These are phyloP conservation scores for Sonneratia caseolaris DNA, from an alignment of 345 rosid species.

Conservation along the genomic window DNA sequence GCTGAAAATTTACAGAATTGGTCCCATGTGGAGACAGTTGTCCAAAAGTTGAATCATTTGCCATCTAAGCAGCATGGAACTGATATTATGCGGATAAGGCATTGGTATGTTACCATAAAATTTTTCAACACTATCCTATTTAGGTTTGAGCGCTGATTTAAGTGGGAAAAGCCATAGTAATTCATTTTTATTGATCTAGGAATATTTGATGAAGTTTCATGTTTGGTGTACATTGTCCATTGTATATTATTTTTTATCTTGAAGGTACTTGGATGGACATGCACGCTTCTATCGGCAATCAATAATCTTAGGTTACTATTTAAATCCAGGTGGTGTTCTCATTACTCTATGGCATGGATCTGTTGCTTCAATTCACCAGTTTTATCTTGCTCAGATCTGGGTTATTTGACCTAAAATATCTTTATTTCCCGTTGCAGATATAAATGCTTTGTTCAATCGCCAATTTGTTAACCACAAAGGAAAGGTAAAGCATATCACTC, in stretches of 20 bases:
- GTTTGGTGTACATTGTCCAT: background rate
- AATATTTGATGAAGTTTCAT: background rate
- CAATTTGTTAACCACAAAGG: slow-evolving; percentile 64
- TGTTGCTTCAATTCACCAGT: background rate
- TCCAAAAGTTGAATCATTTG: slow-evolving; percentile 52
- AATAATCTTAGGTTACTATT: slow-evolving; percentile 61
- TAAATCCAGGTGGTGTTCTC: slow-evolving; percentile 56
- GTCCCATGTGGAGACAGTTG: slow-evolving; percentile 49
- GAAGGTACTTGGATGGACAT: slow-evolving; percentile 79
- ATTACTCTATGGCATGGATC: background rate
- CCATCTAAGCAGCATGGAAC: slow-evolving; percentile 80
- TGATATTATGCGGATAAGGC: slow-evolving; percentile 82
- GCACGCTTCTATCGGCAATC: slow-evolving; percentile 74
- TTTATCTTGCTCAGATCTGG: background rate
- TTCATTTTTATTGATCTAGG: background rate
- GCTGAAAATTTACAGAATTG: slow-evolving; percentile 55
- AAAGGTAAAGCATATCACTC: slow-evolving; percentile 39
- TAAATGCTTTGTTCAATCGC: slow-evolving; percentile 66
- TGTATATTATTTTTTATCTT: slow-evolving; percentile 1
- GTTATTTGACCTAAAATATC: background rate
- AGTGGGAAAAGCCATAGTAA: too few species aligned
- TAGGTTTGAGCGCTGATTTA: background rate
- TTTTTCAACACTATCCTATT: background rate
- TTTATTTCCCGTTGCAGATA: slow-evolving; percentile 39
- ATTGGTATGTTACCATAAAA: slow-evolving; percentile 35